phyloP scores from a whole-genome alignment of 2,329 filamentous ascomycete genomes.

The Aspergillus fischeri region DNA sequence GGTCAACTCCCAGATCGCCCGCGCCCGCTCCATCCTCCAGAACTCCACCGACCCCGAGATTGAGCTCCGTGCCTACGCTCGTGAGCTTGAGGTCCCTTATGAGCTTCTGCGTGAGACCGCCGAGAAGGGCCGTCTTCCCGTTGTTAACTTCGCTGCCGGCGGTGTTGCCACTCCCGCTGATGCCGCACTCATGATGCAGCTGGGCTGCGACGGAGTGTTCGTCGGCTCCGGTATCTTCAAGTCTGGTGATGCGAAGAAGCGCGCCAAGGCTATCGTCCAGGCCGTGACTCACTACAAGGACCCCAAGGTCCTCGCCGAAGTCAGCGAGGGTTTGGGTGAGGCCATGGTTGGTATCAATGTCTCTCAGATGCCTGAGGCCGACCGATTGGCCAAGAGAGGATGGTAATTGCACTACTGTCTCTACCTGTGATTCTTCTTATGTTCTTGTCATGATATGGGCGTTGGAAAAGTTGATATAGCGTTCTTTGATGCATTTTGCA shows the following conservation, averaged over 20 bases:
- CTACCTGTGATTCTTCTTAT: slow-evolving; percentile 2
- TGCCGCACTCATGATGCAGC: slow-evolving; percentile 97
- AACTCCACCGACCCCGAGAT: slow-evolving; percentile 51
- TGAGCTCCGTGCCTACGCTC: slow-evolving; percentile 73
- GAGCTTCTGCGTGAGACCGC: slow-evolving; percentile 81
- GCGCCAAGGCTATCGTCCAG: slow-evolving; percentile 90
- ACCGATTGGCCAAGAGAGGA: slow-evolving; percentile 80
- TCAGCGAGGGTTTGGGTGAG: slow-evolving; percentile 86
- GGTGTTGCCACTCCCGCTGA: slow-evolving; percentile 98
- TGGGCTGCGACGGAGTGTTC: slow-evolving; percentile 96
- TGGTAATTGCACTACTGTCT: slow-evolving; percentile 56
- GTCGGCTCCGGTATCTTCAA: slow-evolving; percentile 98
- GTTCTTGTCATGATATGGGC: slow-evolving; percentile 7
- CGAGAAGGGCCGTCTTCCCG: slow-evolving; percentile 79
- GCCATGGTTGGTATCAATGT: slow-evolving; percentile 97
- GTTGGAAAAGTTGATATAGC: slow-evolving; percentile 15
- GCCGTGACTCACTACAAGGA: slow-evolving; percentile 90
- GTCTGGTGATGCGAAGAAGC: slow-evolving; percentile 81
- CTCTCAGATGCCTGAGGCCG: slow-evolving; percentile 66
- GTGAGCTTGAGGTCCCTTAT: slow-evolving; percentile 74
- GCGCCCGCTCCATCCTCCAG: slow-evolving; percentile 56
- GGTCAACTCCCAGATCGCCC: slow-evolving; percentile 75
- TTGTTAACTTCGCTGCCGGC: slow-evolving; percentile 98
- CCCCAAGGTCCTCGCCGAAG: slow-evolving; percentile 77
- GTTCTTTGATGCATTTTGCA: not conserved